Evolutionary conservation across 148 eudicot genomes (phyloP), one percentile per base, ranked within the genome.

Genomic region (Bassia scoparia): DNA sequence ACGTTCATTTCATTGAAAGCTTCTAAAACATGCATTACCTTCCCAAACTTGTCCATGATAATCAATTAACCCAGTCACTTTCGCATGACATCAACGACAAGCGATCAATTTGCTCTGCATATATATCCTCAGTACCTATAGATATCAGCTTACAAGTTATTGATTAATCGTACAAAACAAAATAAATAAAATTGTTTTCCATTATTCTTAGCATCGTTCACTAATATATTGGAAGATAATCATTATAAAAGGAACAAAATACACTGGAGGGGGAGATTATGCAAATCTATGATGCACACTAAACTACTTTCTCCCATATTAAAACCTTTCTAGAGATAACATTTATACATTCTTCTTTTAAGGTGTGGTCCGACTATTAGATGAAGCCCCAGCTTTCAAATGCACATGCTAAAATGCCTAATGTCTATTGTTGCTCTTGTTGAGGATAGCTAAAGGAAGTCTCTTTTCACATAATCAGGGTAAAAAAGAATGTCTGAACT

Each of bases 31-130:
- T 54, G 21, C 34, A 77, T 79, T 78, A 91, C 99, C 97, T 74
- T 91, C 85, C 99, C 99, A 91, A n/a, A n/a, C n/a, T 78, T 88
- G 88, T n/a, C 82, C 79, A 68, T 95, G 99, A 82, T 95, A 95
- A 48, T 85, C 86, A 79, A n/a, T 95, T 85, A 62, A 95, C 86
- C 99, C 99, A 95, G 75, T 88, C 83, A 91, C 68, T 81, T 95
- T 96, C 3, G 81, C 70, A 68, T 46, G 97, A 88, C 37, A 95
- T 77, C 83, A 91, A 69, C 11, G 92, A 81, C 43, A 89, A 77
- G 61, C 94, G 43, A 91, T 80, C 87, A 95, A 43, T 80, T 95
- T 95, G 53, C 86, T 79, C 99, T 95, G 85, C 83, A 77, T n/a
- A 0, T 50, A 17, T 62, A 62, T 49, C 71, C 30, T 27, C 58